Base-by-base conservation (phyloP, 768 basidiomycete genomes). In the Pleurotus tuber-regium region DNA sequence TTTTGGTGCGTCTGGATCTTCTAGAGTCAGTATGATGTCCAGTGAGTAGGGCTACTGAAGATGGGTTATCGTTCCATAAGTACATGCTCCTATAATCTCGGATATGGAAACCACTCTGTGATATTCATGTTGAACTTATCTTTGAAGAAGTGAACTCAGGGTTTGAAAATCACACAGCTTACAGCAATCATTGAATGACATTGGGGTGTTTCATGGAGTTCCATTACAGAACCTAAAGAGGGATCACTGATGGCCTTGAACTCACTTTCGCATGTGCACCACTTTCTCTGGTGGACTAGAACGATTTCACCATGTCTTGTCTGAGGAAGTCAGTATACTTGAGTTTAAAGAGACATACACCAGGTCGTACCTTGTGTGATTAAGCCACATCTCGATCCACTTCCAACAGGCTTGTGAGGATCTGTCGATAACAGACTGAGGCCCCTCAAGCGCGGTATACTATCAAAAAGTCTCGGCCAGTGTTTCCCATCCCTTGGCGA, bases 181-280 rank as follows among this genome's bases (percentile, higher is more conserved):
- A 56, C 52, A 0, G 57, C 57, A 2, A n/a, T 10, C 14, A 11
- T 44, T 23, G 14, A 55, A 1, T 59, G 50, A 43, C 43, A 52
- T 14, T 53, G 58, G 0, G 55, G 57, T n/a, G n/a, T n/a, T n/a
- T n/a, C n/a, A n/a, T n/a, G n/a, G n/a, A n/a, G n/a, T n/a, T n/a
- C n/a, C n/a, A n/a, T n/a, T n/a, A n/a, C n/a, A n/a, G n/a, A n/a
- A n/a, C n/a, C n/a, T n/a, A n/a, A n/a, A n/a, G n/a, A n/a, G n/a
- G n/a, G n/a, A n/a, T n/a, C n/a, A n/a, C n/a, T n/a, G n/a, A n/a
- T n/a, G n/a, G n/a, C n/a, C n/a, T n/a, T n/a, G n/a, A n/a, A n/a
- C n/a, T n/a, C n/a, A n/a, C n/a, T n/a, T n/a, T n/a, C n/a, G n/a
- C n/a, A n/a, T n/a, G n/a, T n/a, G n/a, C n/a, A n/a, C n/a, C n/a